Conservation (phyloP, 345 rosid species). For the Cardamine resedifolia region DNA sequence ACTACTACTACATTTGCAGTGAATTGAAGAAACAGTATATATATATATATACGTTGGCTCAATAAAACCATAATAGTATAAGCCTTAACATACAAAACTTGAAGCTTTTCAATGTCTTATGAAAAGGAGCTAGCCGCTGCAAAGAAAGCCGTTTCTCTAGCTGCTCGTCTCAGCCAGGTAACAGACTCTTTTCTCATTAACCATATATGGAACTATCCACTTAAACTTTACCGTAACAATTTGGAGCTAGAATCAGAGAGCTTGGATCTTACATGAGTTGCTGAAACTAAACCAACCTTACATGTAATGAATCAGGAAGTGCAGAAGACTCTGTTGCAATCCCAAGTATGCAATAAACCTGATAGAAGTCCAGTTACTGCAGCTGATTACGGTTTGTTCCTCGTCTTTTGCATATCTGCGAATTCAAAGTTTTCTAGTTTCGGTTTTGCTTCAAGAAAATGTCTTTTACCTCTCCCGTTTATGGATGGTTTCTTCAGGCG, state of each 20-base stretch:
- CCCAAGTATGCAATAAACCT: conserved; percentile 70
- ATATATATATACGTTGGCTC: background rate
- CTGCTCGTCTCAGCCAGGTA: conserved; percentile 75
- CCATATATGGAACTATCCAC: background rate
- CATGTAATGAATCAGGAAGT: conserved; percentile 52
- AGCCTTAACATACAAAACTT: background rate
- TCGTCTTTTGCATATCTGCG: background rate
- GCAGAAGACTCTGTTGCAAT: conserved; percentile 70
- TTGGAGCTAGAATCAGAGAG: background rate
- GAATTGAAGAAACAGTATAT: background rate
- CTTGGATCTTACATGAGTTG: background rate
- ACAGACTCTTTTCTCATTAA: background rate
- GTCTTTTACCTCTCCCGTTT: background rate
- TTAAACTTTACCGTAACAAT: too few relatives aligned
- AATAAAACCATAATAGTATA: background rate
- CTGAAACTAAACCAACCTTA: background rate
- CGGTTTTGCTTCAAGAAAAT: background rate
- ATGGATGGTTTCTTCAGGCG: conserved; percentile 50
- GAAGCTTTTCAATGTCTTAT: conserved; percentile 17
- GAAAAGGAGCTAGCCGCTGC: conserved; percentile 38
- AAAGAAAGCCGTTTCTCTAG: conserved; percentile 75
- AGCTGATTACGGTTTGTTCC: conserved; percentile 79
- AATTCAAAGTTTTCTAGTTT: background rate
- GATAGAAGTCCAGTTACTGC: conserved; percentile 83
- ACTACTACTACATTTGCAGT: background rate